Base-by-base conservation (phyloP, 495 filamentous ascomycete genomes). In the Chaetomium fimeti region DNA sequence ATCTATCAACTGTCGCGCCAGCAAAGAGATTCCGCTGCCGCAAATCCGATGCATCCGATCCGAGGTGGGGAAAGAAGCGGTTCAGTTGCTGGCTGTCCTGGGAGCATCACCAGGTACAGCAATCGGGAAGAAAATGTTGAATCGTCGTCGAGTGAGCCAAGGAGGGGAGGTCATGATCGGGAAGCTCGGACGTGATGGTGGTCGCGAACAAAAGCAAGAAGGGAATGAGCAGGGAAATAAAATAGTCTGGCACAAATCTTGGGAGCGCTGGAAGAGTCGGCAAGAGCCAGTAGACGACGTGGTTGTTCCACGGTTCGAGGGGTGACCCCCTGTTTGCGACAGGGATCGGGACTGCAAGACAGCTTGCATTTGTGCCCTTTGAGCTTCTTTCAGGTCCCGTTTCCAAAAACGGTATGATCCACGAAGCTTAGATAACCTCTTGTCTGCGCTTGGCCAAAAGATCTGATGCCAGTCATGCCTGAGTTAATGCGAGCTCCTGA, bases 31-130 rank as follows among this genome's bases (percentile, higher is more conserved):
- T 11, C 36, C 43, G 61, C 20, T 22, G 61, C 16, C 61, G 64
- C 58, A 58, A 64, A 22, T 48, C 66, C 60, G 54, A 38, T 52
- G 66, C 65, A 68, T 74, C 60, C 65, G 61, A 38, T 66, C 5
- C 45, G 43, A 18, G 32, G 49, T 13, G 43, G 63, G 54, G 52
- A 56, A 49, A 25, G 40, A 48, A 32, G 53, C 32, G 63, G 54
- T 40, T 61, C 45, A 52, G 48, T 60, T 54, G 48, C 49, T 58
- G 36, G 56, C 28, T 52, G 13, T 32, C 36, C 25, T 16, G 32
- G 32, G 58, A 25, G 63, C 68, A 67, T 66, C 64, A 65, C 64
- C 60, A 48, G 64, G 24, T 36, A 51, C 25, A 45, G 42, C 28
- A 22, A 36, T 28, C 36, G 58, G 27, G 49, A 49, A 25, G 8